Evolutionary conservation across 768 basidiomycete species (phyloP).

Genomic region (Trametes punicea): DNA sequence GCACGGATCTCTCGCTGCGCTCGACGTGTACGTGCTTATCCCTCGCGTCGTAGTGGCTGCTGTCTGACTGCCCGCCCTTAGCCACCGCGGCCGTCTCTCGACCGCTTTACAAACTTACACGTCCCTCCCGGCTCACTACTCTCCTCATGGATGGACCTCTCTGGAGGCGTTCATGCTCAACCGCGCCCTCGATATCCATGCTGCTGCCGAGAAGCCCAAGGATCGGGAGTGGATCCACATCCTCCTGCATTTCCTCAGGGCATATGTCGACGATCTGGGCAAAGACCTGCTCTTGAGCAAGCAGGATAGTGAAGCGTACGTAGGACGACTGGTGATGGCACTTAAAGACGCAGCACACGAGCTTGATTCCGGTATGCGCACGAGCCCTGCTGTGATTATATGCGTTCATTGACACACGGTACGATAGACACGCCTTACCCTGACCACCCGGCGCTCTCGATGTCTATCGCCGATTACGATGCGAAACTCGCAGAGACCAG

Average conservation of each 20-base stretch:
- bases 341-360: slow-evolving; percentile 47
- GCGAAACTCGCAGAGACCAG: slow-evolving; percentile 53
- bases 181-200: slow-evolving; percentile 67
- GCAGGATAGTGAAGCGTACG: slow-evolving; percentile 48
- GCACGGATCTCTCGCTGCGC: slow-evolving; percentile 81
- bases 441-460: slow-evolving; percentile 65
- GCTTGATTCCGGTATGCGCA: slow-evolving; percentile 50
- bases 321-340: slow-evolving; percentile 46
- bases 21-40: slow-evolving; percentile 71
- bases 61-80: too few relatives aligned
- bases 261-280: slow-evolving; percentile 54
- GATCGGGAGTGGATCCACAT: slow-evolving; percentile 82
- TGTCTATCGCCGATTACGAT: slow-evolving; percentile 41
- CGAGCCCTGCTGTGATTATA: neutral
- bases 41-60: too few relatives aligned
- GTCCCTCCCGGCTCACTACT: slow-evolving; percentile 83
- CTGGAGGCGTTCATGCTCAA: slow-evolving; percentile 78
- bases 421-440: slow-evolving; percentile 60
- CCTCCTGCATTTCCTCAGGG: slow-evolving; percentile 71
- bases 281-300: slow-evolving; percentile 53
- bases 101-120: slow-evolving; percentile 69
- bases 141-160: slow-evolving; percentile 76
- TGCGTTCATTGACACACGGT: neutral
- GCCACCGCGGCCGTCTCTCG: slow-evolving; percentile 62
- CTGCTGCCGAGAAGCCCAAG: slow-evolving; percentile 48